Evolutionary conservation across 2,329 filamentous ascomycete species (phyloP).

Genomic region (Ophiostoma himal-ulmi): DNA sequence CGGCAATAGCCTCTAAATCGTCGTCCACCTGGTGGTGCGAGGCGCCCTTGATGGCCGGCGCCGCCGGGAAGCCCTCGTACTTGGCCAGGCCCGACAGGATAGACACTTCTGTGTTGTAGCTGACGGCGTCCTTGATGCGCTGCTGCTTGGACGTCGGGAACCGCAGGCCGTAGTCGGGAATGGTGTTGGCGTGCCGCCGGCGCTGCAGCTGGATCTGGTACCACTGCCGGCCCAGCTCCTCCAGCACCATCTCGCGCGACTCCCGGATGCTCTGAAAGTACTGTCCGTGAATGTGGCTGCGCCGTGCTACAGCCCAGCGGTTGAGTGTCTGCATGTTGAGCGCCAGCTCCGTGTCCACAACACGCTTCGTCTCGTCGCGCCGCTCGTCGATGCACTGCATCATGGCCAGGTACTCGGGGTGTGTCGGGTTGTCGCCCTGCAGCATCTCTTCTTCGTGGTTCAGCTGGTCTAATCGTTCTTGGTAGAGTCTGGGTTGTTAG

Average conservation of each 20-base stretch:
- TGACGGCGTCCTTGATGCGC: slow-evolving; percentile 75
- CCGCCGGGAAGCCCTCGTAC: slow-evolving; percentile 91
- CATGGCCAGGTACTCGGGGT: slow-evolving; percentile 88
- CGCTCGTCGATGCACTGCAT: slow-evolving; percentile 79
- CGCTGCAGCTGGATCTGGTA: slow-evolving; percentile 89
- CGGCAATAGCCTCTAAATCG: slow-evolving; percentile 79
- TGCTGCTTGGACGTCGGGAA: slow-evolving; percentile 72
- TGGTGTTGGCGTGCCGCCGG: slow-evolving; percentile 59
- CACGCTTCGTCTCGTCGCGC: slow-evolving; percentile 70
- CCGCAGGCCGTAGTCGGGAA: slow-evolving; percentile 74
- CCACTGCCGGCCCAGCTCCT: slow-evolving; percentile 79
- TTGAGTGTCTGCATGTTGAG: slow-evolving; percentile 69
- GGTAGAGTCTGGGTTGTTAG: slow-evolving; percentile 60
- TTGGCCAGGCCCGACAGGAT: slow-evolving; percentile 86
- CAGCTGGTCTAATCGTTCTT: slow-evolving; percentile 77
- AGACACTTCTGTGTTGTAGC: slow-evolving; percentile 93
- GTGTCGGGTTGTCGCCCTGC: slow-evolving; percentile 58
- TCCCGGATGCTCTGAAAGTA: slow-evolving; percentile 85
- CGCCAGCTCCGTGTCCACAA: slow-evolving; percentile 66
- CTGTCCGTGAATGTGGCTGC: slow-evolving; percentile 81
- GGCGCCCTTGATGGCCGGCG: slow-evolving; percentile 73
- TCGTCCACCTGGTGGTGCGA: slow-evolving; percentile 71
- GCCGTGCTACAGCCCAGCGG: slow-evolving; percentile 69
- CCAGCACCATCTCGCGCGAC: slow-evolving; percentile 71
- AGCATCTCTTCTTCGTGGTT: slow-evolving; percentile 64